phyloP scores from a whole-genome alignment of 768 basidiomycete genomes.

The Boletellus sp. region DNA sequence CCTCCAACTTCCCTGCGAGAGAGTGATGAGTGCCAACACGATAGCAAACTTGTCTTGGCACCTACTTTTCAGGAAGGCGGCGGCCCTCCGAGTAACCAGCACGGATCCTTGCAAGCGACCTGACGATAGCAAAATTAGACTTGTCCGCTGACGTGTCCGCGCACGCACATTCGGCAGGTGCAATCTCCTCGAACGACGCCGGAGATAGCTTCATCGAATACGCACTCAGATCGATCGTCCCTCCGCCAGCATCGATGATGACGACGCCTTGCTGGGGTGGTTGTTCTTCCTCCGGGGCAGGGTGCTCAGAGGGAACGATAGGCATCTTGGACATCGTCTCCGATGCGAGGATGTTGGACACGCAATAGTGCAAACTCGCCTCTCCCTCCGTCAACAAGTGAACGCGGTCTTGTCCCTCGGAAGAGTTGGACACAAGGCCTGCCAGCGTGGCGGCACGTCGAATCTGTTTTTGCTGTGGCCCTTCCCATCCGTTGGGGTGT shows the following conservation, averaged over 20 bases:
- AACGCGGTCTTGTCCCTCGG: slow-evolving; percentile 39
- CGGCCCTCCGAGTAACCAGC: slow-evolving; percentile 35
- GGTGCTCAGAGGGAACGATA: slow-evolving; percentile 16
- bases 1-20: slow-evolving; percentile 26
- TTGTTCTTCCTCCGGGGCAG: slow-evolving; percentile 17
- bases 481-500: slow-evolving; percentile 68
- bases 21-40: neutral
- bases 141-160: neutral
- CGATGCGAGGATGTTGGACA: slow-evolving; percentile 42
- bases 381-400: slow-evolving; percentile 64
- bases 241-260: slow-evolving; percentile 51
- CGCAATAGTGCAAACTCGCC: slow-evolving; percentile 57
- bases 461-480: slow-evolving; percentile 54
- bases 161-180: slow-evolving; percentile 33
- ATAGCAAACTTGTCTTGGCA: neutral
- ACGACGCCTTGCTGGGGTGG: slow-evolving; percentile 35
- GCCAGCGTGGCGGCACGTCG: slow-evolving; percentile 50
- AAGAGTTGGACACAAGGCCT: slow-evolving; percentile 43
- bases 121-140: slow-evolving; percentile 12
- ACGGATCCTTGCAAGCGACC: slow-evolving; percentile 42
- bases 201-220: slow-evolving; percentile 39
- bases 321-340: slow-evolving; percentile 24
- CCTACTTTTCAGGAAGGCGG: slow-evolving; percentile 28
- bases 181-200: slow-evolving; percentile 38
- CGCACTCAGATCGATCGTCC: slow-evolving; percentile 42